Base-by-base conservation (phyloP, 73 alveolate species). In the Uronychia binucleata region DNA sequence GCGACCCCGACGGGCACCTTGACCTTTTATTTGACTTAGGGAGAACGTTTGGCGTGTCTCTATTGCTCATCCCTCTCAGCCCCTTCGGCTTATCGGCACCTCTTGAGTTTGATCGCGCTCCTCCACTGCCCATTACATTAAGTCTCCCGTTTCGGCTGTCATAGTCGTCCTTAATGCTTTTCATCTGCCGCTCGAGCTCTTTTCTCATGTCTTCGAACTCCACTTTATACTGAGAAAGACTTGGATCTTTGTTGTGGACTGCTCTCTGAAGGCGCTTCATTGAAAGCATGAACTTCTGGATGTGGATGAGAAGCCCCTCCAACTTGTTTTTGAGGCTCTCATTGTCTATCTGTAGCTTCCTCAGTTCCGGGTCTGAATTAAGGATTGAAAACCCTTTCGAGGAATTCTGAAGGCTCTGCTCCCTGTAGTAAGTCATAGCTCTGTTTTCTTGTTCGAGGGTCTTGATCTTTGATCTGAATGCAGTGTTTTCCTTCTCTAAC, bases 241-340 rank as follows among this genome's bases (percentile, higher is more conserved):
- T 85, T 28, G 92, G 92, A 29, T 90, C 88, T 75, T 85, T 90
- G 29, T 78, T 77, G 29, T 90, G 91, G 27, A 90, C 91, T 31
- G 90, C 95, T 75, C 89, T 90, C 75, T 90, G 81, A 11, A 90
- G 90, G 46, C 90, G 78, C 88, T 90, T 90, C 95, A 90, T 90
- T 0, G 91, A 84, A 28, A 59, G 30, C 13, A 90, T 34, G 90
- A 90, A 90, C 33, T 80, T 84, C 58, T 82, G 30, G 29, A 82
- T 80, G 30, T 82, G 30, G 77, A 59, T 57, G 0, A 67, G 28
- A 11, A 77, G 31, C 13, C 58, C 8, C 34, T 82, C 89, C 0
- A 82, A 28, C 74, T 34, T 82, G 74, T 75, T 60, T 32, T 75
- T 82, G 57, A 57, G 74, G 1, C 33, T 58, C 28, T 82, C 89